Conservation (phyloP, 148 eudicot genomes). For the Polygonum aviculare region DNA sequence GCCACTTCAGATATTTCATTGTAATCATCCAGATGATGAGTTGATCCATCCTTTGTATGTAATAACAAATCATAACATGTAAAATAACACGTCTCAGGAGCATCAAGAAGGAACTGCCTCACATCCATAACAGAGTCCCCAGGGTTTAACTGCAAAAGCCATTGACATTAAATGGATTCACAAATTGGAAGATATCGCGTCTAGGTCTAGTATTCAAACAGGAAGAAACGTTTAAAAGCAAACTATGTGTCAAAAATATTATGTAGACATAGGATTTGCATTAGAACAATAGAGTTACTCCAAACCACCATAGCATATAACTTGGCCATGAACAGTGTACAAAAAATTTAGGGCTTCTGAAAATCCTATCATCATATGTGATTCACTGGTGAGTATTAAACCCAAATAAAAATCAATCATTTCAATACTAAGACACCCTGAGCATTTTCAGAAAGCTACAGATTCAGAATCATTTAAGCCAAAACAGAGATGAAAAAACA, state of each 20-base stretch:
- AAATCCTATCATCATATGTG: background rate
- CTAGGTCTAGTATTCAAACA: background rate
- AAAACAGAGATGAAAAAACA: background rate
- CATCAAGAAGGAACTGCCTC: constrained; percentile 94
- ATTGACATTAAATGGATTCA: background rate
- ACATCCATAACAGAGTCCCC: constrained; percentile 99
- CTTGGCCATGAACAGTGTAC: background rate
- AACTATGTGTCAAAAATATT: background rate
- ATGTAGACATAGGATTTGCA: background rate
- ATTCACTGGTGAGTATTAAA: background rate
- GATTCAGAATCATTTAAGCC: background rate
- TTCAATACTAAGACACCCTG: background rate
- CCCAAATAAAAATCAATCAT: background rate
- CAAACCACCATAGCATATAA: background rate
- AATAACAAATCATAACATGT: constrained; percentile 87
- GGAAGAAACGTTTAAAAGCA: background rate
- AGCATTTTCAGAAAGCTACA: background rate
- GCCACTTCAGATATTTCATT: constrained; percentile 95
- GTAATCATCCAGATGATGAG: constrained; percentile 80
- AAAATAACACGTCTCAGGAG: constrained; percentile 91
- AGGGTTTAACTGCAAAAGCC: constrained; percentile 64
- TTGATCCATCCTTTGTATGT: constrained; percentile 64
- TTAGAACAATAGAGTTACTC: background rate
- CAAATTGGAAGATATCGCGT: background rate
- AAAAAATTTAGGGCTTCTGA: background rate